Percentiles rank a stretch among this genome's conserved stretches.
These are phyloP conservation scores for Glutinoglossum americanum DNA, from an alignment of 495 filamentous ascomycete species.

Conservation along the genomic window DNA sequence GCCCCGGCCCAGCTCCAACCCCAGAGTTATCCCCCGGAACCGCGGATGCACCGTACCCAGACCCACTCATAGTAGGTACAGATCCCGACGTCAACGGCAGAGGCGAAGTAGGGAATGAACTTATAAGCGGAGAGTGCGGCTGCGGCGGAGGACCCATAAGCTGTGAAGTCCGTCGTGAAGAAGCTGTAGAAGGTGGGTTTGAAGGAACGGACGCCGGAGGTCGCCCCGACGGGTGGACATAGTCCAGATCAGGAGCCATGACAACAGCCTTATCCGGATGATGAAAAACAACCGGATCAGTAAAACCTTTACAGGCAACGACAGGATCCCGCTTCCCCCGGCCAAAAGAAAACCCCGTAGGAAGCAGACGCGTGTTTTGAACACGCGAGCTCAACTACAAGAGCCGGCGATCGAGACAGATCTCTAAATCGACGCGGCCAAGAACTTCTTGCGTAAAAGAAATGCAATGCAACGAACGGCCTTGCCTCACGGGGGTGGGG, in stretches of 20 bases:
- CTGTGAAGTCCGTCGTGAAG: constrained; percentile 27
- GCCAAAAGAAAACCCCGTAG: too few relatives aligned
- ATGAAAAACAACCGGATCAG: too few relatives aligned
- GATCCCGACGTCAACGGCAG: constrained; percentile 1
- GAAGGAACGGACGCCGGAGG: constrained; percentile 28
- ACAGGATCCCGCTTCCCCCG: too few relatives aligned
- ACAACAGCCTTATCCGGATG: too few relatives aligned
- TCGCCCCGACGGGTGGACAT: constrained; percentile 32
- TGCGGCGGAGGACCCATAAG: constrained; percentile 25
- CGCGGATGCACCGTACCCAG: constrained; percentile 9
- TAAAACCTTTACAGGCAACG: too few relatives aligned
- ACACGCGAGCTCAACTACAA: too few relatives aligned
- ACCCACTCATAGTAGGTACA: constrained; percentile 1
- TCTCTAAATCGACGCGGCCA: too few relatives aligned
- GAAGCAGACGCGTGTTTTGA: too few relatives aligned
- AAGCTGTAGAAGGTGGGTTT: constrained; percentile 23
- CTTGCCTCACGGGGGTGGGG: too few relatives aligned
- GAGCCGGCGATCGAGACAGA: too few relatives aligned
- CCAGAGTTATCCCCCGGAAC: constrained; percentile 28
- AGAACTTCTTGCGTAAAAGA: too few relatives aligned
- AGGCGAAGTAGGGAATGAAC: constrained; percentile 6
- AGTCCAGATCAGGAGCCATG: constrained; percentile 43
- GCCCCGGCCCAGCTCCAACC: constrained; percentile 20
- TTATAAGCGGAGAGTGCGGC: constrained; percentile 13
- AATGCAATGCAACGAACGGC: too few relatives aligned